Evolutionary conservation across 352 stramenopile species (phyloP).

Genomic region (Pythium myriotylum): DNA sequence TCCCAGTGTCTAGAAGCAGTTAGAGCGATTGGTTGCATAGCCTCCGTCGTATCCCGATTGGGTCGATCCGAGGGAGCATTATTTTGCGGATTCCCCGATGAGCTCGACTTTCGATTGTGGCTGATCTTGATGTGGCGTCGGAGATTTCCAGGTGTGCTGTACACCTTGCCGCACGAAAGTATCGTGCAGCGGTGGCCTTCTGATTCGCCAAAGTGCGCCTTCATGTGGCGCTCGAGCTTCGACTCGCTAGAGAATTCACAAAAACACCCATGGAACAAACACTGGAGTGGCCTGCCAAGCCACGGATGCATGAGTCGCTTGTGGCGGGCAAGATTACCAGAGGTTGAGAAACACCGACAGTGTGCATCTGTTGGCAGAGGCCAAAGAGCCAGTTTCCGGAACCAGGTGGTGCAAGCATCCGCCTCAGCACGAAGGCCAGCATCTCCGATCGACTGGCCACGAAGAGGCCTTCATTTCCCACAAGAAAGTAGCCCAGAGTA

Average conservation of each 20-base stretch:
- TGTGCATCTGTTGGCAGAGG: too few species aligned
- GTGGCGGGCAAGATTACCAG: slow-evolving; percentile 46
- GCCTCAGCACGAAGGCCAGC: too few species aligned
- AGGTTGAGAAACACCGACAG: slow-evolving; percentile 68
- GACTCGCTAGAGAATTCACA: slow-evolving; percentile 20
- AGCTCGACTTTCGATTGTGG: background rate
- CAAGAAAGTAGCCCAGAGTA: too few species aligned
- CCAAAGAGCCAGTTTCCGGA: too few species aligned
- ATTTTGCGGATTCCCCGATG: too few species aligned
- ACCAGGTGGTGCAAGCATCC: too few species aligned
- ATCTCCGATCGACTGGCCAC: too few species aligned
- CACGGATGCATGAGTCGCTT: slow-evolving; percentile 58
- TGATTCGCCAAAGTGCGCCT: background rate
- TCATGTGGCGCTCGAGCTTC: slow-evolving; percentile 18
- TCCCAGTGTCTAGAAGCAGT: too few species aligned
- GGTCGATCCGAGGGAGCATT: too few species aligned
- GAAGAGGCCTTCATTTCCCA: too few species aligned
- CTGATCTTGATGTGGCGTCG: background rate
- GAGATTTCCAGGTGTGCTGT: background rate
- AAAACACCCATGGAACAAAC: slow-evolving; percentile 10
- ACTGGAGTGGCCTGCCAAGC: slow-evolving; percentile 20
- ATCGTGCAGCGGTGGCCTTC: background rate
- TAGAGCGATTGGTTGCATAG: too few species aligned
- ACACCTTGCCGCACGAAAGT: background rate
- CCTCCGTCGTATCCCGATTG: too few species aligned